These are phyloP conservation scores for Acer saccharum DNA, from an alignment of 345 rosid species.

Conservation along the genomic window DNA sequence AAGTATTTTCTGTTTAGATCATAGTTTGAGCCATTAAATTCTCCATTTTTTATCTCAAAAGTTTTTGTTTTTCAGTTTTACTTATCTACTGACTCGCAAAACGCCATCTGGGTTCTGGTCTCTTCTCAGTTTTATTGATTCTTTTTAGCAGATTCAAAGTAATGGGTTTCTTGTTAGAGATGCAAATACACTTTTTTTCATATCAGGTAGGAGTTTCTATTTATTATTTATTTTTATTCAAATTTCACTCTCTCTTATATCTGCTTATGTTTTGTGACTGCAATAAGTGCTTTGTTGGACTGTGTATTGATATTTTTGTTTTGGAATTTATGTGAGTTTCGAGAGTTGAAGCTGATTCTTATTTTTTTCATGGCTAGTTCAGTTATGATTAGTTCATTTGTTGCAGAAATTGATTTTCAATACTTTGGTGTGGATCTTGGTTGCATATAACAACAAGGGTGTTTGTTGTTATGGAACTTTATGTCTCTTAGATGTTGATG, in stretches of 20 bases:
- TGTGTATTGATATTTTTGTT: not conserved
- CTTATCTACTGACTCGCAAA: slow-evolving; percentile 16
- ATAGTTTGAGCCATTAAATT: slow-evolving; percentile 18
- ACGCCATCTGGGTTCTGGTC: slow-evolving; percentile 27
- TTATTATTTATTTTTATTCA: not conserved
- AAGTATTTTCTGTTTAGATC: slow-evolving; percentile 33
- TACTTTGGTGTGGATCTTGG: slow-evolving; percentile 24
- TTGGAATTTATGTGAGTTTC: not conserved
- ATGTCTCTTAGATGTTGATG: not conserved
- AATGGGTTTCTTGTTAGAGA: slow-evolving; percentile 35
- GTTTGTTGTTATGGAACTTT: not conserved
- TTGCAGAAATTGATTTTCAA: not conserved
- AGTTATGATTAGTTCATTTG: slow-evolving; percentile 15
- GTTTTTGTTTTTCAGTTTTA: slow-evolving; percentile 10
- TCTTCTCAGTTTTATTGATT: slow-evolving; percentile 22
- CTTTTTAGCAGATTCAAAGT: slow-evolving; percentile 33
- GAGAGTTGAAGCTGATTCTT: slow-evolving; percentile 16
- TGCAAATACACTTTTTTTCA: slow-evolving; percentile 29
- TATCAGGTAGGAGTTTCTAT: slow-evolving; percentile 39
- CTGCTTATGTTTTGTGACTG: not conserved
- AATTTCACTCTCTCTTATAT: not conserved
- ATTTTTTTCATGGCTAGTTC: slow-evolving; percentile 14
- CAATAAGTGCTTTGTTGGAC: slow-evolving; percentile 4
- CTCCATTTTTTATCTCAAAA: slow-evolving; percentile 11
- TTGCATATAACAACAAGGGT: slow-evolving; percentile 15